Evolutionary conservation across 352 stramenopile species (phyloP).

Genomic region (Phytophthora sojae): DNA sequence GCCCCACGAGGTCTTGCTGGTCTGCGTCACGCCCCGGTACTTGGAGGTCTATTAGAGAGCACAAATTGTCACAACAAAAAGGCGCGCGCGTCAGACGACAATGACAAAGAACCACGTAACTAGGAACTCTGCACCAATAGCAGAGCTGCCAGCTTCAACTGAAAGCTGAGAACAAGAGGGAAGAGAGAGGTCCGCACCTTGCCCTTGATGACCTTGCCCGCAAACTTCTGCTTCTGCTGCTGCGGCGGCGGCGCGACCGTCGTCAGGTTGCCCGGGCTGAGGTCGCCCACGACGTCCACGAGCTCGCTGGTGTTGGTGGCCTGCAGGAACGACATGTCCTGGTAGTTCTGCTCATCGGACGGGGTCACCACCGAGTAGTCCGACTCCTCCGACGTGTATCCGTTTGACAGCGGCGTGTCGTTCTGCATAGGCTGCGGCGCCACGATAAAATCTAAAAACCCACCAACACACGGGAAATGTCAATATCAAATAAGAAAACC

Average conservation of each 20-base stretch:
- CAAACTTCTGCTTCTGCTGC: slow-evolving; percentile 52
- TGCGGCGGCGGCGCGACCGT: slow-evolving; percentile 37
- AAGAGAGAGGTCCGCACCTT: slow-evolving; percentile 51
- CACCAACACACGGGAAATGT: not conserved
- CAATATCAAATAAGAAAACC: slow-evolving; percentile 22
- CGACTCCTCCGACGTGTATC: slow-evolving; percentile 88
- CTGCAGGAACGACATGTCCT: slow-evolving; percentile 79
- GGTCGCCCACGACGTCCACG: slow-evolving; percentile 66
- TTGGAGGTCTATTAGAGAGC: slow-evolving; percentile 75
- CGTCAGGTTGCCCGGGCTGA: slow-evolving; percentile 56
- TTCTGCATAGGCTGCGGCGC: slow-evolving; percentile 34
- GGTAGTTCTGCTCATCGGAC: slow-evolving; percentile 78
- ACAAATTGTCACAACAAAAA: slow-evolving; percentile 17
- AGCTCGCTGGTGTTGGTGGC: slow-evolving; percentile 66
- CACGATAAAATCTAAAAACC: slow-evolving; percentile 56
- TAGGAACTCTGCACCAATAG: slow-evolving; percentile 5
- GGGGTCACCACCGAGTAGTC: slow-evolving; percentile 79
- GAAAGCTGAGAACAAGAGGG: not conserved
- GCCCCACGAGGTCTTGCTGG: slow-evolving; percentile 89
- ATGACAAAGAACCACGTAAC: slow-evolving; percentile 9
- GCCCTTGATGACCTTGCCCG: slow-evolving; percentile 82
- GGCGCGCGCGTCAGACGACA: slow-evolving; percentile 5
- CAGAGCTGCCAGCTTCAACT: slow-evolving; percentile 7
- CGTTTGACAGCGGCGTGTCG: slow-evolving; percentile 71
- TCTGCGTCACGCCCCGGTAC: slow-evolving; percentile 86